These are phyloP conservation scores for Penicillium crustosum DNA, from an alignment of 2,329 filamentous ascomycete genomes.

Conservation along the genomic window DNA sequence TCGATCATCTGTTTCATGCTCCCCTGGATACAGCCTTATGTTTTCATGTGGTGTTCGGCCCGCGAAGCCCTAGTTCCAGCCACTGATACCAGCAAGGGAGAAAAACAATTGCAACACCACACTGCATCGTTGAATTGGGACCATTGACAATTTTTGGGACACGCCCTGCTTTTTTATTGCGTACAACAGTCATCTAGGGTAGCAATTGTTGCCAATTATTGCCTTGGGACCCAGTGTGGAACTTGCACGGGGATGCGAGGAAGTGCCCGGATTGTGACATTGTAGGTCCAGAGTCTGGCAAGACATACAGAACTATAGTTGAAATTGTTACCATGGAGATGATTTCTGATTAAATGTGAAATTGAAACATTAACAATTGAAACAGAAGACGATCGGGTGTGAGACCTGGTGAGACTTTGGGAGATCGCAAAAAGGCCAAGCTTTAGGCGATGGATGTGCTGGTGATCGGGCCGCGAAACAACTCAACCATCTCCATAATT, in stretches of 20 bases:
- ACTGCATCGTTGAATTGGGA: not conserved
- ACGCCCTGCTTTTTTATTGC: conserved; percentile 5
- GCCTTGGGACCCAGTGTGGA: not conserved
- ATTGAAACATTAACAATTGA: not conserved
- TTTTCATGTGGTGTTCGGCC: conserved; percentile 14
- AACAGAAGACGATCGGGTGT: not conserved
- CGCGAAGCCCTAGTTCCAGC: conserved; percentile 15
- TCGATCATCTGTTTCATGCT: not conserved
- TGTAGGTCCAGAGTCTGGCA: not conserved
- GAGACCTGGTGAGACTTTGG: not conserved
- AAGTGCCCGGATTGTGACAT: not conserved
- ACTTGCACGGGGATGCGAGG: not conserved
- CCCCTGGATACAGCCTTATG: conserved; percentile 13
- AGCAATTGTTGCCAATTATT: conserved; percentile 16
- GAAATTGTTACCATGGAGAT: not conserved
- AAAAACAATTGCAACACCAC: not conserved
- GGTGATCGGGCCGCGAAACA: conserved; percentile 9
- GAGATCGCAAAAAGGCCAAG: conserved; percentile 2
- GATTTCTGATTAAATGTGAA: not conserved
- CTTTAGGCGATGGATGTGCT: conserved; percentile 8
- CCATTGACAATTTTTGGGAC: not conserved
- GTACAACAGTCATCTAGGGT: conserved; percentile 7
- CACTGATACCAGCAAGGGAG: conserved; percentile 24
- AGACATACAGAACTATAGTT: not conserved
- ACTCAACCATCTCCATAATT: conserved; percentile 9